Evolutionary conservation across 768 basidiomycete species (phyloP).

Genomic region (Pilatotrama ljubarskyi): DNA sequence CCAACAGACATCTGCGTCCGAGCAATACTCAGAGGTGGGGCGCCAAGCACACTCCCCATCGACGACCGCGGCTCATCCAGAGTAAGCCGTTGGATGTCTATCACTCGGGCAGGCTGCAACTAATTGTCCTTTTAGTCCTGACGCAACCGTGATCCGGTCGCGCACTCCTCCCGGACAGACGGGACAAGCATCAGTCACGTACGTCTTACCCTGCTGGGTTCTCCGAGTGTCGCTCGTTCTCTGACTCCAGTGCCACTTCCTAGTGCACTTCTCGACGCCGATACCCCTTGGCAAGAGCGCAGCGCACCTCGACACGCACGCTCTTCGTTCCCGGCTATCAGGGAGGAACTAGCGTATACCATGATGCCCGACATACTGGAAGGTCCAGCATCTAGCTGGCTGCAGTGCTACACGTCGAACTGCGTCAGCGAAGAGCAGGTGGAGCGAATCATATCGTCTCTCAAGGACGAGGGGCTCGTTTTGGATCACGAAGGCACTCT

Average conservation of each 20-base stretch:
- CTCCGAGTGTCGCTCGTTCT: background rate
- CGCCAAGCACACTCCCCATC: background rate
- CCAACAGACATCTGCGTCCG: too few relatives aligned
- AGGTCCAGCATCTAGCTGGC: background rate
- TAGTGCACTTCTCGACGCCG: background rate
- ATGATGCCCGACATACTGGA: background rate
- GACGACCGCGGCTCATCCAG: background rate
- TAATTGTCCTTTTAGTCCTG: background rate
- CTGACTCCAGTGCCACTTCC: background rate
- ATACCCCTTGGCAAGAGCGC: background rate
- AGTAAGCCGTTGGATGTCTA: background rate
- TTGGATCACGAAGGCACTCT: background rate
- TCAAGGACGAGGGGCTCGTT: background rate
- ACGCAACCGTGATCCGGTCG: background rate
- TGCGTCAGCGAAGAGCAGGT: background rate
- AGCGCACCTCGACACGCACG: background rate
- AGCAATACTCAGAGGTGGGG: background rate
- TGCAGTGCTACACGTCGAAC: slow-evolving; percentile 1
- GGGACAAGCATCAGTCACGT: background rate
- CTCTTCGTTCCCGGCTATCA: background rate
- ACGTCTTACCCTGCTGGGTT: background rate
- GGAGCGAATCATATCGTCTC: background rate
- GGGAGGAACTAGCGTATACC: background rate
- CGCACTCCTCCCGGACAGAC: background rate
- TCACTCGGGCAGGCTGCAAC: background rate